Conservation (phyloP, 352 stramenopile species). For the Aphanomyces stellatus region DNA sequence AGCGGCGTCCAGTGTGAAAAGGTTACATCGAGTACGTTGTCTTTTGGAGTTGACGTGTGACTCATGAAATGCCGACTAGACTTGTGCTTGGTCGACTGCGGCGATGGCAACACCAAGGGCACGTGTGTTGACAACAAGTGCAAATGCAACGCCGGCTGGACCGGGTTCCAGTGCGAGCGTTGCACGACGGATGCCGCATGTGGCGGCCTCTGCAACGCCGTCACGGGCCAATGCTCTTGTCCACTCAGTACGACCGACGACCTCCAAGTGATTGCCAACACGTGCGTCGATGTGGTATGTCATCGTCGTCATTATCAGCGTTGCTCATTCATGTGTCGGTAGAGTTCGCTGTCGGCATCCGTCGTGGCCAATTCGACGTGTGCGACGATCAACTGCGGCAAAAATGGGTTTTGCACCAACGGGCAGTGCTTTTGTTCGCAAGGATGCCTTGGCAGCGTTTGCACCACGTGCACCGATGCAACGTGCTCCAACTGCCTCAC, state of each 20-base stretch:
- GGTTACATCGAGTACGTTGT: neutral
- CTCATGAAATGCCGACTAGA: no score
- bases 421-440: slow-evolving; percentile 1
- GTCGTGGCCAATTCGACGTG: neutral
- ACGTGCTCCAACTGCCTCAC: no score
- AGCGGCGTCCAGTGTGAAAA: slow-evolving; percentile 11
- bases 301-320: neutral
- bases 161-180: neutral
- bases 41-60: no score
- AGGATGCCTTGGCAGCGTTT: slow-evolving; percentile 15
- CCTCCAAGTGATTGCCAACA: neutral
- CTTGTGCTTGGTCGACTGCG: slow-evolving; percentile 10
- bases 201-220: neutral
- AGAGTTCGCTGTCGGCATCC: neutral
- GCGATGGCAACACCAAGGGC: slow-evolving; percentile 19
- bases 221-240: slow-evolving; percentile 10
- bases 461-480: no score
- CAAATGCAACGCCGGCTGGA: slow-evolving; percentile 13
- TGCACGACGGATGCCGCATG: slow-evolving; percentile 9
- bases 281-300: slow-evolving; percentile 1
- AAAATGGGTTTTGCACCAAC: neutral
- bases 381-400: neutral
- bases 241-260: neutral
- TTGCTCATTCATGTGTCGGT: neutral
- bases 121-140: slow-evolving; percentile 3